Conservation (phyloP, 768 basidiomycete genomes). For the Boletus reticulatus region DNA sequence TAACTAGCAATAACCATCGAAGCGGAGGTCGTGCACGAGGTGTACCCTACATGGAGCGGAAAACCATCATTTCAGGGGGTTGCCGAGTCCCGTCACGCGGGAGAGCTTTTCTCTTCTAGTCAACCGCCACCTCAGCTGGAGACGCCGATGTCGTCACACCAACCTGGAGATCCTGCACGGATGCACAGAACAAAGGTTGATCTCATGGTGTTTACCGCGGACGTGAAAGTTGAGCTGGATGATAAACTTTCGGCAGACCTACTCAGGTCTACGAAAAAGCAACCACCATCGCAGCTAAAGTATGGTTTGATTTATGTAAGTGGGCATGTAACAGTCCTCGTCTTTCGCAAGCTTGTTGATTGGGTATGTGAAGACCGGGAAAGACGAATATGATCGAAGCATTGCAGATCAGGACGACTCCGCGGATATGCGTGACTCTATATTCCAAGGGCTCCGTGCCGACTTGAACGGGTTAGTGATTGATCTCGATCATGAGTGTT, state of each 20-base stretch:
- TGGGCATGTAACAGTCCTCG: neutral
- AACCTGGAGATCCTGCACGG: no score
- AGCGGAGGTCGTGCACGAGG: conserved; percentile 74
- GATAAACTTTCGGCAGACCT: neutral
- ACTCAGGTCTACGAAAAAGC: neutral
- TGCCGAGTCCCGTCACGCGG: neutral
- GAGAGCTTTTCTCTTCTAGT: neutral
- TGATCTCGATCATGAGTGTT: neutral
- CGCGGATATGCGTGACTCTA: neutral
- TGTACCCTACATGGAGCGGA: conserved; percentile 20
- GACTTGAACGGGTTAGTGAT: neutral
- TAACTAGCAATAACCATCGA: conserved; percentile 65
- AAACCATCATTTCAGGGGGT: neutral
- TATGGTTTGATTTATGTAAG: conserved; percentile 6
- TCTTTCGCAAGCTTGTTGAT: neutral
- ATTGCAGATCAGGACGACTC: neutral
- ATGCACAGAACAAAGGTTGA: neutral
- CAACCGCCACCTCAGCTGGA: neutral
- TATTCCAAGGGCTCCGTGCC: neutral
- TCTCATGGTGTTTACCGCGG: conserved; percentile 30
- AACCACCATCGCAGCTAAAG: neutral
- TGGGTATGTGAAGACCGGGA: neutral
- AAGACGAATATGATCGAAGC: conserved; percentile 3
- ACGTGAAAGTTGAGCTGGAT: neutral
- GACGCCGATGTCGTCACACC: no score